Conservation (phyloP, 345 rosid genomes). For the Viola odorata region DNA sequence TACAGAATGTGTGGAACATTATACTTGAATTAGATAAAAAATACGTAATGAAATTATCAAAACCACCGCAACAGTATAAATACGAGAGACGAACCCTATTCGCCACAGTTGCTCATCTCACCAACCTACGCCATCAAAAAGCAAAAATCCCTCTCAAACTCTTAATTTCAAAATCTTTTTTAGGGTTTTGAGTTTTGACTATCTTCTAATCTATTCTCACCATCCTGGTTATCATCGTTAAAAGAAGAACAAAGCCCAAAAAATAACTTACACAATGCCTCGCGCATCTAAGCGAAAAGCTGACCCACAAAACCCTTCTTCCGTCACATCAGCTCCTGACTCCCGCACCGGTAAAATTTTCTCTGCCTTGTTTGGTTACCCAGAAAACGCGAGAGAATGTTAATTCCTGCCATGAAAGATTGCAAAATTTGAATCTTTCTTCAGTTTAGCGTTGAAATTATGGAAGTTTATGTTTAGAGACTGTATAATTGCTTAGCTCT, state of each 20-base stretch:
- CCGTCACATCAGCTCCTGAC: constrained; percentile 28
- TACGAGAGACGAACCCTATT: too few species aligned
- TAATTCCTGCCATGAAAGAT: neutral
- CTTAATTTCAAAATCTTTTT: neutral
- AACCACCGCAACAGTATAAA: too few species aligned
- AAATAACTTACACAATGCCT: constrained; percentile 20
- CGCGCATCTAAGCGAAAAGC: constrained; percentile 44
- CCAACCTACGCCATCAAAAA: too few species aligned
- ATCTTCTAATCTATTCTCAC: too few species aligned
- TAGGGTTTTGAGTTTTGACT: constrained; percentile 15
- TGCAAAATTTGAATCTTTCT: neutral
- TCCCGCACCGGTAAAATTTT: constrained; percentile 20
- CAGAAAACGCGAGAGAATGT: constrained; percentile 23
- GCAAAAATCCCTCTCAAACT: neutral
- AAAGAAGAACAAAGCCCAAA: neutral
- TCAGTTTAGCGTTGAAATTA: neutral
- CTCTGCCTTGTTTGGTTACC: constrained; percentile 11
- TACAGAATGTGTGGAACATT: too few species aligned
- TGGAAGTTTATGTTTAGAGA: neutral
- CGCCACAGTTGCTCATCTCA: too few species aligned
- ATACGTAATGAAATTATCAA: too few species aligned
- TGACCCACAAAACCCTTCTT: constrained; percentile 31
- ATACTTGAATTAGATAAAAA: too few species aligned
- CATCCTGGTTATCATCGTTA: neutral
- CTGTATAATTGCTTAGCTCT: too few species aligned